phyloP scores from a whole-genome alignment of 306 rosid species.

The Prunus mongolica region DNA sequence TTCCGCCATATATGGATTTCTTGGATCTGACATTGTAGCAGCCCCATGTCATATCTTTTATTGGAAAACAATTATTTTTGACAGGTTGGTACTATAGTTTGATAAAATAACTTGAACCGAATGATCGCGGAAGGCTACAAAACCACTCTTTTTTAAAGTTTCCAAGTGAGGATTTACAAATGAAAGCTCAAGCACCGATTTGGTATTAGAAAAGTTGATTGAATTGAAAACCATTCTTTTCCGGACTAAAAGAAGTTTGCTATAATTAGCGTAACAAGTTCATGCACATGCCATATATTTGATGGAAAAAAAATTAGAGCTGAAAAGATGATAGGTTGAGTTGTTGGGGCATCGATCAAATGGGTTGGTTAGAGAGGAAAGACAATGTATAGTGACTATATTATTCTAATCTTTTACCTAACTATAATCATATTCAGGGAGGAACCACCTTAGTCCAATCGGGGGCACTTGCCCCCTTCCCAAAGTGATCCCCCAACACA shows the following conservation, averaged over 20 bases:
- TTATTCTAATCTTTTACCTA: too few relatives aligned
- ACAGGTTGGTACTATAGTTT: constrained; percentile 15
- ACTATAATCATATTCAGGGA: too few relatives aligned
- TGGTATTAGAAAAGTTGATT: not conserved
- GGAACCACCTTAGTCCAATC: too few relatives aligned
- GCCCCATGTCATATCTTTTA: constrained; percentile 42
- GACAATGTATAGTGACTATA: not conserved
- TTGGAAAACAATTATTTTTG: constrained; percentile 40
- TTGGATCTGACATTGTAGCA: constrained; percentile 65
- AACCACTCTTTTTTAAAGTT: constrained; percentile 11
- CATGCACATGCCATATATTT: not conserved
- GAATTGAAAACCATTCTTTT: not conserved
- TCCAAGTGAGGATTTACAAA: not conserved
- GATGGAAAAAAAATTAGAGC: not conserved
- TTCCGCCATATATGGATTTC: constrained; percentile 26
- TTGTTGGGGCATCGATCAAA: not conserved
- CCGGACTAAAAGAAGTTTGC: not conserved
- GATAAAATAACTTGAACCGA: not conserved
- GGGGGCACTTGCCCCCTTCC: too few relatives aligned
- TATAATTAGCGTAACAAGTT: not conserved
- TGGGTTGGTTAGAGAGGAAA: not conserved
- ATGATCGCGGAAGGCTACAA: constrained; percentile 15
- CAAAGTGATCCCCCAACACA: too few relatives aligned
- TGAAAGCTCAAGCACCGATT: not conserved
- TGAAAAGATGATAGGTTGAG: not conserved